Base-by-base conservation (phyloP, 306 rosid species). In the Cucumis cinereus region DNA sequence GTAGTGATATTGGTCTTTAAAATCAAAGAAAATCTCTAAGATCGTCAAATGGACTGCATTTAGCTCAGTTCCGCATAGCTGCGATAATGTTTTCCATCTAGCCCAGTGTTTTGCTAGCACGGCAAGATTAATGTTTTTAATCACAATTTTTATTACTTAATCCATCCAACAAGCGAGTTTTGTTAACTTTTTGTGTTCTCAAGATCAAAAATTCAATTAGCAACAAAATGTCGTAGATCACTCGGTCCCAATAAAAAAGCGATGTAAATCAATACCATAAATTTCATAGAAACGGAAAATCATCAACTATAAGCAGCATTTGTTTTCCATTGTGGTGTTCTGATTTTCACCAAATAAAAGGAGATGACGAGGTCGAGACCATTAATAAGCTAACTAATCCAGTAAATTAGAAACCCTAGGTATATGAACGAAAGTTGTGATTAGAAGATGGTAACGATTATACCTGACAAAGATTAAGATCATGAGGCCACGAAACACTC, bases 401-500 rank as follows among this genome's bases (percentile, higher is more conserved):
- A 33, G n/a, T 20, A 24, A 57, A 38, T 7, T 6, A 54, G 2
- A 74, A 53, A 36, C 36, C 7, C n/a, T 58, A 33, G 10, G 23
- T 36, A 36, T 22, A 33, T 11, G 10, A 47, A 9, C 23, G 38
- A 75, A 77, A 58, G 36, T 81, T 75, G 24, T 4, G 79, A 84
- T 74, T 71, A 71, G 56, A 75, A 88, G 79, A 81, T 64, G 64
- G 49, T 50, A 24, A 73, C 62, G 41, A 71, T 79, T 88, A 87
- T 92, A 92, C 96, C 96, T 92, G 96, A 89, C 89, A 83, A 82
- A 90, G 91, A 82, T 81, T 66, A 74, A 82, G 63, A 79, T 79
- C 87, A 56, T 83, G 66, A 85, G 94, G 90, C 96, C 96, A 90
- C 73, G 96, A 87, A 75, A 92, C 89, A 74, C 82, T 26, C 41